A percentile compares a stretch with the other conserved stretches of the same genome.
Evolutionary conservation across 225 moss, liverwort and hornwort species (phyloP).

Genomic region (Marchantia paleacea): DNA sequence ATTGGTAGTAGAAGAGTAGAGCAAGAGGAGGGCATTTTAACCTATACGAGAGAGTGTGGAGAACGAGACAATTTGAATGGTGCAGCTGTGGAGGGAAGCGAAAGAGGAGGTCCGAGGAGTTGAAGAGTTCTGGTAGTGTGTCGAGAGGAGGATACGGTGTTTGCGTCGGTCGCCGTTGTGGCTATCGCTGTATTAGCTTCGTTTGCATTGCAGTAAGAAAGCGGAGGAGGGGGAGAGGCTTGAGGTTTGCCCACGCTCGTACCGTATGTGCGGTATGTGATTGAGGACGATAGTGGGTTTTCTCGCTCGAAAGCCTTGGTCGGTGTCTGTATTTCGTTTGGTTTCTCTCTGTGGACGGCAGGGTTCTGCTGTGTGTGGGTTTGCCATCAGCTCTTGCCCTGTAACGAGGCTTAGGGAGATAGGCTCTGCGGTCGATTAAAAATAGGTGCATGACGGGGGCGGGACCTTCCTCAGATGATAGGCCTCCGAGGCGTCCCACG

Average conservation of each 20-base stretch:
- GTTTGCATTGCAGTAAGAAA: background rate
- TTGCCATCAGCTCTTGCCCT: background rate
- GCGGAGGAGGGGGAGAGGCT: background rate
- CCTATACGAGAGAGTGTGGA: slow-evolving; percentile 6
- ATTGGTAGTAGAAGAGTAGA: background rate
- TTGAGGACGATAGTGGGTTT: background rate
- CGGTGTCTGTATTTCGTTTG: background rate
- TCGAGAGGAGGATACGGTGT: background rate
- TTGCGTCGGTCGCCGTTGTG: background rate
- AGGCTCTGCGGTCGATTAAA: slow-evolving; percentile 24
- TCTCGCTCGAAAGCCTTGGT: background rate
- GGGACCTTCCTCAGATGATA: slow-evolving; percentile 49
- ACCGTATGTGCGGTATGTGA: background rate
- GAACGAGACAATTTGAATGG: slow-evolving; percentile 19
- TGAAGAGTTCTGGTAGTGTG: slow-evolving; percentile 1
- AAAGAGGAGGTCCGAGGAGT: slow-evolving; percentile 1
- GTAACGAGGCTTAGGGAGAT: slow-evolving; percentile 3
- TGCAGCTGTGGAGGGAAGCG: slow-evolving; percentile 22
- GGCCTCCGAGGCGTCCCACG: slow-evolving; percentile 57
- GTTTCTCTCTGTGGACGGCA: background rate
- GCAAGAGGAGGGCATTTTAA: slow-evolving; percentile 3
- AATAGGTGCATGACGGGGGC: slow-evolving; percentile 57
- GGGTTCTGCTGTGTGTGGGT: slow-evolving; percentile 7
- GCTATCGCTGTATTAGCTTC: background rate
- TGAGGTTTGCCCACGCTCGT: background rate